Evolutionary conservation across 306 rosid genomes (phyloP), one percentile per base, ranked within the genome.

Genomic region (Vachellia collinsii): DNA sequence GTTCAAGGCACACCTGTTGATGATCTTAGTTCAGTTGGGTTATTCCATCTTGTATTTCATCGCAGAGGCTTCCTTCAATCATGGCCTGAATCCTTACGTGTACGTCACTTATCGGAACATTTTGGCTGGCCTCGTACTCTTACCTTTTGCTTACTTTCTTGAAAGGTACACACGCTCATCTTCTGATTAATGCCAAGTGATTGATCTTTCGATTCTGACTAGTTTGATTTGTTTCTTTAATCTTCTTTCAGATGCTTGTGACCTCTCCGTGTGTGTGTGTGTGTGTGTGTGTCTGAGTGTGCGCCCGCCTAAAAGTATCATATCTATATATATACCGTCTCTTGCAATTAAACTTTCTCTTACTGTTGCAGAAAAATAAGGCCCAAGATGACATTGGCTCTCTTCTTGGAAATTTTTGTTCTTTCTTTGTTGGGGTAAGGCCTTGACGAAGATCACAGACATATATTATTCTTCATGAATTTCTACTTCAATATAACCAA

Each of bases 31-130:
- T 42, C 92, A 90, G 54, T 0, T 82, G 4, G 87, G 87, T 34
- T 90, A 87, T 23, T 81, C 92, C 3, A 77, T 87, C 51, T 76
- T 90, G 19, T 88, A 87, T 78, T 83, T 88, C 38, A 75, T 90
- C 38, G 72, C 85, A 0, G 89, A 90, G 63, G 88, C 92, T 72
- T 90, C 94, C 17, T 90, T 90, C 89, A 88, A 88, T 43, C 92
- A 80, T 83, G 94, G 94, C 5, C 78, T 88, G 89, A 90, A 85
- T 71, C 91, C 92, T 79, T 90, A 87, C 12, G 92, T 88, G 59
- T 84, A 88, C 36, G 53, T 88, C 29, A 90, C 94, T 66, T 88
- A 88, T 43, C 84, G 94, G 4, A 88, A 88, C 47, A n/a, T 87
- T 14, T 82, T 88, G 0, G 72, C 83, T 6, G 87, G 81, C 7